Conservation (phyloP, 2,329 filamentous ascomycete genomes). For the Fusarium chuoi region DNA sequence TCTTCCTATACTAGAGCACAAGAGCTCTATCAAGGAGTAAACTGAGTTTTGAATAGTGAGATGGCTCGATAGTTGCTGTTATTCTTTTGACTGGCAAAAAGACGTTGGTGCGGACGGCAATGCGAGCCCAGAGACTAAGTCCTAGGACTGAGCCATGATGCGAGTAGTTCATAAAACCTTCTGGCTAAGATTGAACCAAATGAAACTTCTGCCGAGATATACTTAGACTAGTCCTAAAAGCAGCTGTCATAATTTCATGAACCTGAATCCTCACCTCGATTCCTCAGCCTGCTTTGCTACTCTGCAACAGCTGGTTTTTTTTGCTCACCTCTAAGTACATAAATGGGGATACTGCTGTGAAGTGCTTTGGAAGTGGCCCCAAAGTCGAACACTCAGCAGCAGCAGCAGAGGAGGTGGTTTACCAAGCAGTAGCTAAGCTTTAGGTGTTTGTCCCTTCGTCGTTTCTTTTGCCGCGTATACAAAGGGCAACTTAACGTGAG, state of each 20-base stretch:
- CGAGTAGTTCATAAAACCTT: too few relatives aligned
- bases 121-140: too few relatives aligned
- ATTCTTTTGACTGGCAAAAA: too few relatives aligned
- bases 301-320: background rate
- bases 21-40: fast-evolving
- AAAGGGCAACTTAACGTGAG: too few relatives aligned
- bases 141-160: too few relatives aligned
- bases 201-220: fast-evolving
- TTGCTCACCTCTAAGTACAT: fast-evolving
- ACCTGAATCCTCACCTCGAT: background rate
- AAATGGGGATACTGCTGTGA: fast-evolving
- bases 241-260: background rate
- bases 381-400: fast-evolving
- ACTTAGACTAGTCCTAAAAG: background rate
- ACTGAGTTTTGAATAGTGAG: background rate
- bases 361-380: fast-evolving
- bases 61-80: too few relatives aligned
- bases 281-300: background rate
- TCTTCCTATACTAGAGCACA: background rate
- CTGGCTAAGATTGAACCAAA: fast-evolving
- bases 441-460: fast-evolving
- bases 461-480: background rate
- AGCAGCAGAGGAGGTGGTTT: background rate
- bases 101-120: too few relatives aligned
- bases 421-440: background rate